Evolutionary conservation across 257 asterid genomes (phyloP).

Genomic region (Dorcoceras hygrometricum): DNA sequence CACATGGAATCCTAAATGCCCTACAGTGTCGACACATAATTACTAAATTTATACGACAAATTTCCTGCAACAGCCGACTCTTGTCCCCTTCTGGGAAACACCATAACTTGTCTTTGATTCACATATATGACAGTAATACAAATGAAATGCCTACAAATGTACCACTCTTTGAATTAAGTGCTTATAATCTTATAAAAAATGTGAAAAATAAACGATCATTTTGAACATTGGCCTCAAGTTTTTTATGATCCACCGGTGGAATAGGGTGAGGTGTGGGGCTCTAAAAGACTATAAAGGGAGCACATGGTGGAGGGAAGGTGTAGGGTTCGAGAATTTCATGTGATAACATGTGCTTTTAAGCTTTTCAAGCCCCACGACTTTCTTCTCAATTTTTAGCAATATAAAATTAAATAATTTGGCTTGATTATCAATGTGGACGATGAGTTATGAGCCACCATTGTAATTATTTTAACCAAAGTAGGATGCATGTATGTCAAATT

Average conservation of each 20-base stretch:
- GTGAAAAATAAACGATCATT: too few relatives aligned
- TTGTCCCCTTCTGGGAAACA: conserved; percentile 39
- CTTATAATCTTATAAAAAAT: too few relatives aligned
- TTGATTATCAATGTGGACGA: not conserved
- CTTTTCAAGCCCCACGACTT: not conserved
- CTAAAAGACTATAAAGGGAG: not conserved
- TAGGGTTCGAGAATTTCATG: not conserved
- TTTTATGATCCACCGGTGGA: not conserved
- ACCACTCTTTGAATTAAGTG: not conserved
- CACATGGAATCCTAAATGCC: conserved; percentile 20
- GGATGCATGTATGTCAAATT: not conserved
- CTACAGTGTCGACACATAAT: not conserved
- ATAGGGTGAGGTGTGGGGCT: not conserved
- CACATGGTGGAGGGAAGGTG: conserved; percentile 1
- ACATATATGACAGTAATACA: too few relatives aligned
- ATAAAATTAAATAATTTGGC: too few relatives aligned
- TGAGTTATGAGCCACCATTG: too few relatives aligned
- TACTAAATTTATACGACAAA: conserved; percentile 4
- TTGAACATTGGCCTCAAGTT: not conserved
- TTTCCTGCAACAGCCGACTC: conserved; percentile 28
- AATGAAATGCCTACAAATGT: not conserved
- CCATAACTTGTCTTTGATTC: not conserved
- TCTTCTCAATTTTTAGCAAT: not conserved
- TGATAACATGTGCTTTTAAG: not conserved
- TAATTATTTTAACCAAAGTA: not conserved